Evolutionary conservation across 2,329 filamentous ascomycete species (phyloP).

Genomic region (Ramichloridium luteum): DNA sequence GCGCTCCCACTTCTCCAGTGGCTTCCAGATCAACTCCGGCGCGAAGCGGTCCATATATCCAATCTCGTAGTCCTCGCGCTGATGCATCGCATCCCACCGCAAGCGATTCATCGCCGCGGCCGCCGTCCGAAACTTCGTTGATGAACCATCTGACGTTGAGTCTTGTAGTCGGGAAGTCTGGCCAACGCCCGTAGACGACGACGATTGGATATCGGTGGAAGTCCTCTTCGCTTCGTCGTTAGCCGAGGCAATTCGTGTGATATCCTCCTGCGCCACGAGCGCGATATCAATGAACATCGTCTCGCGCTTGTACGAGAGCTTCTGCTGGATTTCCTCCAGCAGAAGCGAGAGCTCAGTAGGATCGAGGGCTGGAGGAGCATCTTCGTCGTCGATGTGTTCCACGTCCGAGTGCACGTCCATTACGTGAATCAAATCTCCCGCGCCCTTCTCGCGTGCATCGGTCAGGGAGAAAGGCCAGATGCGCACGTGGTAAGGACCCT

Average conservation of each 20-base stretch:
- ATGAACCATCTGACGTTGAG: background rate
- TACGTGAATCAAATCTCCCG: background rate
- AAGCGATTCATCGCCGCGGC: constrained; percentile 18
- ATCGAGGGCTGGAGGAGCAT: background rate
- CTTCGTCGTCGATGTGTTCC: background rate
- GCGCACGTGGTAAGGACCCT: background rate
- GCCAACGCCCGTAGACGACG: too few relatives aligned
- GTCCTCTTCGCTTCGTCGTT: background rate
- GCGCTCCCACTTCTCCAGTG: constrained; percentile 38
- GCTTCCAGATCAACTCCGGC: constrained; percentile 34
- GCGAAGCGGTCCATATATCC: constrained; percentile 43
- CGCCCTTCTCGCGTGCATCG: background rate
- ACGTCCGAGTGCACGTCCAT: background rate
- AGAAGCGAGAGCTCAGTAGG: background rate
- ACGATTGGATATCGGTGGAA: background rate
- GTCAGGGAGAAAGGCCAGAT: background rate
- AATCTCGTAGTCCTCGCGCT: constrained; percentile 36
- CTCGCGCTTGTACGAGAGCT: background rate
- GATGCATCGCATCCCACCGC: constrained; percentile 37
- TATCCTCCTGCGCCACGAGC: background rate
- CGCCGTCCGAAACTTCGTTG: constrained; percentile 5
- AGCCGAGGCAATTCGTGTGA: background rate
- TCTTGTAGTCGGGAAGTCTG: background rate
- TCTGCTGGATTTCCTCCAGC: background rate
- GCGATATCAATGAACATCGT: background rate